These are phyloP conservation scores for Oenanthe sinensis DNA, from an alignment of 129 eudicot genomes.

Conservation along the genomic window DNA sequence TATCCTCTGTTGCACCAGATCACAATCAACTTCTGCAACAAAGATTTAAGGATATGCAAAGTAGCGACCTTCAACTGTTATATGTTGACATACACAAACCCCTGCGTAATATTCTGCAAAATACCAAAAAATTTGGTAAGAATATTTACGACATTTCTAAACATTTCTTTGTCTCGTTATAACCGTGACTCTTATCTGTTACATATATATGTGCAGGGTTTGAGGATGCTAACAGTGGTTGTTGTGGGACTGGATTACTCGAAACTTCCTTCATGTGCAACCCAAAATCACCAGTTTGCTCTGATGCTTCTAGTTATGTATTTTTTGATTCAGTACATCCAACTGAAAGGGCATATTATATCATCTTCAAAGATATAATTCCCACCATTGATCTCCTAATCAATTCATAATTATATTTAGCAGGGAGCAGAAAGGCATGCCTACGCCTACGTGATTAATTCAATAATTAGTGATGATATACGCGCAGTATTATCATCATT, in stretches of 20 bases:
- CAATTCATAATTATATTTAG: background rate
- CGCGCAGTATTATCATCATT: background rate
- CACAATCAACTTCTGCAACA: slow-evolving; percentile 13
- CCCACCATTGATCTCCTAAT: background rate
- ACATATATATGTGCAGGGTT: slow-evolving; percentile 27
- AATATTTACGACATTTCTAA: background rate
- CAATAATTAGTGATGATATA: background rate
- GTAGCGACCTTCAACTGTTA: background rate
- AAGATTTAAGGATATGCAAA: slow-evolving; percentile 8
- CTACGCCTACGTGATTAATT: background rate
- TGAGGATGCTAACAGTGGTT: slow-evolving; percentile 39
- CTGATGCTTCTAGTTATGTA: slow-evolving; percentile 23
- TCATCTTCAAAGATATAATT: background rate
- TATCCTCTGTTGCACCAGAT: slow-evolving; percentile 8
- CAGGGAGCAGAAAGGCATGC: background rate
- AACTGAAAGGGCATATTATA: background rate
- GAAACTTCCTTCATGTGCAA: slow-evolving; percentile 60
- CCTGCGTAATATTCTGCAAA: slow-evolving; percentile 18
- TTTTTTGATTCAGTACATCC: background rate
- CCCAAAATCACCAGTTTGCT: slow-evolving; percentile 32
- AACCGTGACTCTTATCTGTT: background rate
- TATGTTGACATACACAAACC: slow-evolving; percentile 5
- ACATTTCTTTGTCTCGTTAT: background rate
- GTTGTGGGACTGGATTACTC: slow-evolving; percentile 72
- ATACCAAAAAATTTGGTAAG: slow-evolving; percentile 5